A percentile compares a stretch with the other conserved stretches of the same genome.
Conservation (phyloP, 441 rosid species). For the Corymbia calophylla region DNA sequence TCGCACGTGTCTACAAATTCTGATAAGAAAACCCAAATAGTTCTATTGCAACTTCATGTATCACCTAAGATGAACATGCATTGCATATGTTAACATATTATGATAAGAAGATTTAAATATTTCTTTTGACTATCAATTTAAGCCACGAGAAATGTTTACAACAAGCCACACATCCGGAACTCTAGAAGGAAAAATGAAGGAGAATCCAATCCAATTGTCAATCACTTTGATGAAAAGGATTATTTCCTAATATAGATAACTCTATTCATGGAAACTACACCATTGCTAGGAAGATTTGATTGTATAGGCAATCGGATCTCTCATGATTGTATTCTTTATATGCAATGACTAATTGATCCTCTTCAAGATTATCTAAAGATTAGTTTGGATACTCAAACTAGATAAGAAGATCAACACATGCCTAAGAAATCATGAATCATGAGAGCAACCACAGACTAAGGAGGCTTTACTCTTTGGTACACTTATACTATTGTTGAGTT, state of each 20-base stretch:
- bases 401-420: neutral
- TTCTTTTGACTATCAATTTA: neutral
- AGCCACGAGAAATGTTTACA: neutral
- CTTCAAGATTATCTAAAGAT: neutral
- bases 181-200: neutral
- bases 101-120: neutral
- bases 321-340: neutral
- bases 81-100: neutral
- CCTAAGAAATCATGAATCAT: neutral
- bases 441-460: accelerated
- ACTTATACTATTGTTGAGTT: neutral
- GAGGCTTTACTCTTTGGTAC: neutral
- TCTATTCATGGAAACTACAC: neutral
- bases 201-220: neutral
- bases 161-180: neutral
- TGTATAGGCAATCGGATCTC: neutral
- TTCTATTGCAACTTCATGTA: neutral
- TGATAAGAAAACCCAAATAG: neutral
- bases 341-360: neutral
- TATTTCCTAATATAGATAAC: neutral
- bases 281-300: neutral
- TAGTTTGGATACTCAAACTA: neutral
- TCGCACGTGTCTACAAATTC: neutral
- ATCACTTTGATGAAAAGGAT: neutral
- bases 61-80: neutral